Percentiles rank a stretch among this genome's conserved stretches.
These are phyloP conservation scores for Diaporthe sp. DNA, from an alignment of 2,329 filamentous ascomycete genomes.

Conservation along the genomic window DNA sequence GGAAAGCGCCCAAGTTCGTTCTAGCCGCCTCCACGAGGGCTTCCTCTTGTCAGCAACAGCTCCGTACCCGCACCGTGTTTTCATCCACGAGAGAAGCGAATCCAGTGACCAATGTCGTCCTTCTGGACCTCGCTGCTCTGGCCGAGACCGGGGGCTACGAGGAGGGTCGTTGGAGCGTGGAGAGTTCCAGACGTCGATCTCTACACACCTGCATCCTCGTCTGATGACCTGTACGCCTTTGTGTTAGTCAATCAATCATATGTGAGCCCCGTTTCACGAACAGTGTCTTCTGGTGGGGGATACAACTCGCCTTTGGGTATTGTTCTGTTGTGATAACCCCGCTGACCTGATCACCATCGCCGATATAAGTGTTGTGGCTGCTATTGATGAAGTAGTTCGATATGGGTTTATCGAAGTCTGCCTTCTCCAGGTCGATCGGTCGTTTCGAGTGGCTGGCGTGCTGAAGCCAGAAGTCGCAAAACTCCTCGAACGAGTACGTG, in stretches of 20 bases:
- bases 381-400: slow-evolving; percentile 95
- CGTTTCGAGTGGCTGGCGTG: slow-evolving; percentile 58
- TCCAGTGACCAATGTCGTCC: slow-evolving; percentile 44
- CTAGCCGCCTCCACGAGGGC: slow-evolving; percentile 26
- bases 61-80: slow-evolving; percentile 33
- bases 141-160: slow-evolving; percentile 53
- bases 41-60: slow-evolving; percentile 43
- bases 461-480: slow-evolving; percentile 63
- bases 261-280: background rate
- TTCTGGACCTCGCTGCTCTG: slow-evolving; percentile 52
- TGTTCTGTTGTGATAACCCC: slow-evolving; percentile 82
- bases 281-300: slow-evolving; percentile 55
- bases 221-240: slow-evolving; percentile 59
- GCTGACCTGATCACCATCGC: slow-evolving; percentile 85
- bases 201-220: slow-evolving; percentile 88
- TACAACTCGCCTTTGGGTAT: slow-evolving; percentile 70
- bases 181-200: slow-evolving; percentile 96
- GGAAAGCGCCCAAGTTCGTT: slow-evolving; percentile 37
- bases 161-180: slow-evolving; percentile 50
- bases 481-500: slow-evolving; percentile 61
- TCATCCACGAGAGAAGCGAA: slow-evolving; percentile 43
- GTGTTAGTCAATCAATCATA: background rate
- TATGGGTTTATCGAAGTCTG: slow-evolving; percentile 77
- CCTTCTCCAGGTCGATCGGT: slow-evolving; percentile 57
- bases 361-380: slow-evolving; percentile 93